Conservation (phyloP, 352 stramenopile genomes). For the Chloridella minuta region DNA sequence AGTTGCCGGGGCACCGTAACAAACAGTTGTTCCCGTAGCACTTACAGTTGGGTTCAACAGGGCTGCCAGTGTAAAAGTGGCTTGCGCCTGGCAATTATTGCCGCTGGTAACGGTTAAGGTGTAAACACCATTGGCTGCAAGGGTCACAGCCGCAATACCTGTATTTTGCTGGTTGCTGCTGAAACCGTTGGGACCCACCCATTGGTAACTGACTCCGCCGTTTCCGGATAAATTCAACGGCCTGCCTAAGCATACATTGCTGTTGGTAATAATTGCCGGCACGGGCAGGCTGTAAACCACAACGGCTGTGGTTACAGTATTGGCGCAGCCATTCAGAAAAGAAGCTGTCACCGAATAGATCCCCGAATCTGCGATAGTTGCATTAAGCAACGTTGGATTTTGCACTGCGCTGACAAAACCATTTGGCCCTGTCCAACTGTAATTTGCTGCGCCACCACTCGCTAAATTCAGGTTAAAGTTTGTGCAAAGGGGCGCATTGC, state of each 20-base stretch:
- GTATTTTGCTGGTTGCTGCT: background rate
- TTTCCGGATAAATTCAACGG: background rate
- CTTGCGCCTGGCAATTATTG: background rate
- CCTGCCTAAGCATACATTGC: background rate
- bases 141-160: too few relatives aligned
- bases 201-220: background rate
- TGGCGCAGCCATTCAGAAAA: background rate
- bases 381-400: background rate
- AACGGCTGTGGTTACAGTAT: background rate
- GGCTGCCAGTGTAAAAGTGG: background rate
- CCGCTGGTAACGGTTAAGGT: background rate
- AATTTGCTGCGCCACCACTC: background rate
- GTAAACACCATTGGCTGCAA: background rate
- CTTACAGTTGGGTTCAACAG: background rate
- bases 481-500: background rate
- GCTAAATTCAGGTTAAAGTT: too few relatives aligned
- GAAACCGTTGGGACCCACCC: background rate
- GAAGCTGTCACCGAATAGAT: background rate
- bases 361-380: background rate
- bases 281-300: background rate
- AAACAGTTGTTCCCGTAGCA: background rate
- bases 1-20: too few relatives aligned
- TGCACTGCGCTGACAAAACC: background rate
- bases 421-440: background rate
- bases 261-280: background rate